Conservation (phyloP, 768 basidiomycete species). For the Lepiota venenata region DNA sequence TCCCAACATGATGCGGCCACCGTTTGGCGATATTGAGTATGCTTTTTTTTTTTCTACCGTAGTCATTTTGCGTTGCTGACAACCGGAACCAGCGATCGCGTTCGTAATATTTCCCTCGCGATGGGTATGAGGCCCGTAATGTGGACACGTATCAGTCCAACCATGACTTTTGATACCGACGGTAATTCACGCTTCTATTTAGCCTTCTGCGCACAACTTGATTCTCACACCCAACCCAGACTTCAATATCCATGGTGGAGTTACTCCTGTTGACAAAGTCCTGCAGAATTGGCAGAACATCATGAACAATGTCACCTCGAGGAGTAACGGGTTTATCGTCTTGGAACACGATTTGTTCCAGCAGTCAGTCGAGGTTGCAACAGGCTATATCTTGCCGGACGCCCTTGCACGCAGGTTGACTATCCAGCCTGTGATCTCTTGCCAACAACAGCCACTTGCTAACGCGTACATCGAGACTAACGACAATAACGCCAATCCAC, state of each 20-base stretch:
- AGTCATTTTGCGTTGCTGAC: conserved; percentile 6
- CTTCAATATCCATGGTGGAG: conserved; percentile 75
- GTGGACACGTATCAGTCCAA: conserved; percentile 69
- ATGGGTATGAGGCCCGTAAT: conserved; percentile 85
- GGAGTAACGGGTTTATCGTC: conserved; percentile 82
- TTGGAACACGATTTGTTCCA: conserved; percentile 86
- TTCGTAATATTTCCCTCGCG: conserved; percentile 76
- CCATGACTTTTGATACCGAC: conserved; percentile 67
- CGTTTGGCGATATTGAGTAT: conserved; percentile 77
- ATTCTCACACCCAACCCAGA: conserved; percentile 38
- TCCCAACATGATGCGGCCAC: conserved; percentile 78
- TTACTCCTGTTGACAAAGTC: conserved; percentile 52
- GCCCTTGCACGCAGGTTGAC: conserved; percentile 69
- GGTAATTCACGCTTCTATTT: conserved; percentile 32
- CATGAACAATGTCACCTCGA: conserved; percentile 52
- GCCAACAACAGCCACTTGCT: conserved; percentile 51
- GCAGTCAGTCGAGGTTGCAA: conserved; percentile 81
- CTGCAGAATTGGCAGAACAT: conserved; percentile 73
- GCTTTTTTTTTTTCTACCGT: conserved; percentile 18
- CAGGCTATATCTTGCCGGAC: conserved; percentile 82
- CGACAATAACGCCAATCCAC: conserved; percentile 62
- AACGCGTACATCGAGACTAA: conserved; percentile 86
- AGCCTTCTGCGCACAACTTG: too few species aligned
- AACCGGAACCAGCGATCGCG: conserved; percentile 59
- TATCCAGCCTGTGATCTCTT: conserved; percentile 69